Evolutionary conservation across 352 stramenopile genomes (phyloP).

Genomic region (Globisporangium megalacanthum): DNA sequence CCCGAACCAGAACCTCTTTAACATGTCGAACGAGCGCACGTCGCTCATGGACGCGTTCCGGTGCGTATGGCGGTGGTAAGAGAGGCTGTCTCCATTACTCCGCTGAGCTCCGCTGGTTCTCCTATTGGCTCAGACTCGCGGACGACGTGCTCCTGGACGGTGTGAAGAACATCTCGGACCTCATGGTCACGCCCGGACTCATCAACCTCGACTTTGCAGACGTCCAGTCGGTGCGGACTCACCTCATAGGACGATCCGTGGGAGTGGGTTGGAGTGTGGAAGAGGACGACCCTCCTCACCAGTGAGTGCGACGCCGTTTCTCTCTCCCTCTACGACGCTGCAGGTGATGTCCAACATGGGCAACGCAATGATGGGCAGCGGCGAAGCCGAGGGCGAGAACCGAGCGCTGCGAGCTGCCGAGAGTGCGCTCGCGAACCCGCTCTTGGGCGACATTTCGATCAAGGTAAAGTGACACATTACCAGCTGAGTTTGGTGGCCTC

Average conservation of each 20-base stretch:
- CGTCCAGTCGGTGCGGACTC: conserved; percentile 76
- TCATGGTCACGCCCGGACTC: conserved; percentile 86
- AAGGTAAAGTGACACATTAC: no score
- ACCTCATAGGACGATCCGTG: no score
- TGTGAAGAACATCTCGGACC: conserved; percentile 86
- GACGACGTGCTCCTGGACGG: conserved; percentile 83
- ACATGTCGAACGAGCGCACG: conserved; percentile 83
- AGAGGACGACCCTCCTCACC: no score
- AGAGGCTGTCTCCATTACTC: background rate
- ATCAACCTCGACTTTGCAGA: conserved; percentile 88
- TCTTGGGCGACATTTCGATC: conserved; percentile 88
- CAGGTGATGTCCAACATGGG: conserved; percentile 86
- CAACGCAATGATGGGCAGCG: conserved; percentile 90
- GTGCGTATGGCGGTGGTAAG: conserved; percentile 20
- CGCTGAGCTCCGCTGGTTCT: background rate
- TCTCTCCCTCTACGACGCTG: background rate
- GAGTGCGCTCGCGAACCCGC: conserved; percentile 78
- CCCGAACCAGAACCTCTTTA: conserved; percentile 87
- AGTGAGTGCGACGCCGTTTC: no score
- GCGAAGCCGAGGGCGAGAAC: conserved; percentile 89
- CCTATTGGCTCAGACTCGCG: conserved; percentile 65
- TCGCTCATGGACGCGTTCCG: conserved; percentile 86
- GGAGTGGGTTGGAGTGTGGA: no score
- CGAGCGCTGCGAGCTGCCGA: conserved; percentile 79
- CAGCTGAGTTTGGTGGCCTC: no score